Conservation (phyloP, 2,329 filamentous ascomycete species). For the Colletotrichum cereale region DNA sequence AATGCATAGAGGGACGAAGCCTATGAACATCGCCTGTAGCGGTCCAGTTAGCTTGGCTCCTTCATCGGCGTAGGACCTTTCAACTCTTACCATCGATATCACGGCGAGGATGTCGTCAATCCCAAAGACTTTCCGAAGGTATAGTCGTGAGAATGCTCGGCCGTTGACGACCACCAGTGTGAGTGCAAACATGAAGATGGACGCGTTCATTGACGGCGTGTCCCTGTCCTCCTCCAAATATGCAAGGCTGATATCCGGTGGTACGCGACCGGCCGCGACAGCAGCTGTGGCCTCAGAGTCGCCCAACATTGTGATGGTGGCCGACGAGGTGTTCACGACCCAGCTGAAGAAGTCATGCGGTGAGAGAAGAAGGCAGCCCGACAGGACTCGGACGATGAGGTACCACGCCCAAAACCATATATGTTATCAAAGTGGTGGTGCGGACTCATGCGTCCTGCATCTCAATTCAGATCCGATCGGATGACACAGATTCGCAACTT, state of each 20-base stretch:
- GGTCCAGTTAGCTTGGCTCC: constrained; percentile 25
- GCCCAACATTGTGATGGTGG: constrained; percentile 26
- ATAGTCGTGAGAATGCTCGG: constrained; percentile 51
- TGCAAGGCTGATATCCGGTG: constrained; percentile 48
- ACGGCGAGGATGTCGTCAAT: constrained; percentile 54
- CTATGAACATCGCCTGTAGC: constrained; percentile 48
- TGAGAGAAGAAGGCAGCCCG: neutral
- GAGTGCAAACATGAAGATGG: constrained; percentile 53
- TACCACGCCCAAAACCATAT: constrained; percentile 25
- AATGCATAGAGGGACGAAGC: constrained; percentile 58
- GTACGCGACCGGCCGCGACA: constrained; percentile 52
- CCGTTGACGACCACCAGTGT: constrained; percentile 51
- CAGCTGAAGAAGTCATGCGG: neutral
- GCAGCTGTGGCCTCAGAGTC: constrained; percentile 45
- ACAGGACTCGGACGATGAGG: neutral
- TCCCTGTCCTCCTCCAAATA: constrained; percentile 55
- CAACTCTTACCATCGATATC: constrained; percentile 50
- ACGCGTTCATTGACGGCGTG: constrained; percentile 53
- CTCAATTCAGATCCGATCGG: constrained; percentile 30
- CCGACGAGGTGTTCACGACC: constrained; percentile 8
- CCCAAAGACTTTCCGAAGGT: constrained; percentile 53
- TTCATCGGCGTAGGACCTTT: neutral
- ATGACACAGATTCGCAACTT: constrained; percentile 40
- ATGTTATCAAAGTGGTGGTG: constrained; percentile 10
- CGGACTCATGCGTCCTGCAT: constrained; percentile 8